phyloP scores from a whole-genome alignment of 2,329 filamentous ascomycete species.

The Dothistroma pini region DNA sequence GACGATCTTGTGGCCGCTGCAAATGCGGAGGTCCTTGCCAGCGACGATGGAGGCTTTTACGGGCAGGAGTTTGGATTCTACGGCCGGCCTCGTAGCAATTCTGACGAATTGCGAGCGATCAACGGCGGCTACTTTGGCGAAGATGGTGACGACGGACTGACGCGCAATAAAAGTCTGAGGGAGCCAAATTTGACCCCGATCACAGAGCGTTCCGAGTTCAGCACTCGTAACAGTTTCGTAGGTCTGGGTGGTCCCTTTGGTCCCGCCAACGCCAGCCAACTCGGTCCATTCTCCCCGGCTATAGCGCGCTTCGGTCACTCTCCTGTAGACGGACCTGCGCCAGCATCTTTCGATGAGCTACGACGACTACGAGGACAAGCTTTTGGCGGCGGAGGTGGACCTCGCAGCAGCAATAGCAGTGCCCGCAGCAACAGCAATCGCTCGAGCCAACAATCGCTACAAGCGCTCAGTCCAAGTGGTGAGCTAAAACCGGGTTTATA shows the following conservation, averaged over 20 bases:
- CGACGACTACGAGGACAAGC: constrained; percentile 49
- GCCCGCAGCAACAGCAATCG: constrained; percentile 19
- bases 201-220: constrained; percentile 93
- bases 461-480: constrained; percentile 11
- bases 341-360: constrained; percentile 29
- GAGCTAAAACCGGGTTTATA: constrained; percentile 11
- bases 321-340: constrained; percentile 23
- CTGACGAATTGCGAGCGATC: constrained; percentile 52
- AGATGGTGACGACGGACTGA: constrained; percentile 59
- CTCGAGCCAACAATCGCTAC: constrained; percentile 19
- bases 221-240: constrained; percentile 87
- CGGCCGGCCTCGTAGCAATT: constrained; percentile 50
- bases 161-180: constrained; percentile 69
- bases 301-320: constrained; percentile 55
- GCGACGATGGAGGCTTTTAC: constrained; percentile 91
- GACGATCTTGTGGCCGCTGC: constrained; percentile 92
- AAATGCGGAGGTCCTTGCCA: constrained; percentile 88
- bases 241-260: constrained; percentile 44
- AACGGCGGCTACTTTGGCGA: constrained; percentile 89
- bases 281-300: constrained; percentile 73
- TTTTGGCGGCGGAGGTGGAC: constrained; percentile 48
- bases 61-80: constrained; percentile 97
- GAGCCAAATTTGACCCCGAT: constrained; percentile 95
- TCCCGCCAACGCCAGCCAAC: constrained; percentile 51
- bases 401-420: constrained; percentile 10